phyloP scores from a whole-genome alignment of 106 monocot species.

The Hemerocallis citrina region DNA sequence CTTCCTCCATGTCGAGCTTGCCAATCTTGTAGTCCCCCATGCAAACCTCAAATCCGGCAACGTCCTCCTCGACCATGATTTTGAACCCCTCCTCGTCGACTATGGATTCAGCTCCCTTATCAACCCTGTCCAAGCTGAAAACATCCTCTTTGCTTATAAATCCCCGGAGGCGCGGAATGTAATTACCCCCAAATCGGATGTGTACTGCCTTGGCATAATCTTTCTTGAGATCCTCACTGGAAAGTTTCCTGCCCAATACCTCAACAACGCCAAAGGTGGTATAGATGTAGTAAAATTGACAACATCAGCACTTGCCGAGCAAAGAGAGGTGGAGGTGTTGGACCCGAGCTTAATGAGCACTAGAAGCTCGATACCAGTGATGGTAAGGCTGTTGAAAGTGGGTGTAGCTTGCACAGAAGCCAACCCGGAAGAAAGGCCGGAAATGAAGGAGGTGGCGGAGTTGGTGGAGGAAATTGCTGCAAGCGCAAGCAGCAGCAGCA shows the following conservation, averaged over 20 bases:
- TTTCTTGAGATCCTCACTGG: constrained; percentile 52
- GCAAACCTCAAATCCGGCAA: constrained; percentile 60
- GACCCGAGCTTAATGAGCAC: constrained; percentile 19
- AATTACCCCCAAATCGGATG: constrained; percentile 43
- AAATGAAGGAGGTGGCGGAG: constrained; percentile 26
- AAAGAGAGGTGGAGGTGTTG: constrained; percentile 33
- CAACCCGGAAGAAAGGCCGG: constrained; percentile 33
- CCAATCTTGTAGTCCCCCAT: constrained; percentile 28
- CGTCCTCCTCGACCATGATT: constrained; percentile 32
- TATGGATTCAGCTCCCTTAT: constrained; percentile 22
- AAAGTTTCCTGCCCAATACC: constrained; percentile 18
- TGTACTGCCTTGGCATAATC: constrained; percentile 55
- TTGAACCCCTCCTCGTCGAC: constrained; percentile 24
- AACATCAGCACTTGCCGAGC: constrained; percentile 20
- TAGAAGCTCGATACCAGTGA: not conserved
- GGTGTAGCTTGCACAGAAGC: constrained; percentile 14
- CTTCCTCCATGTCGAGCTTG: constrained; percentile 40
- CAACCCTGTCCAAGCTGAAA: constrained; percentile 18
- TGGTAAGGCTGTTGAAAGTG: constrained; percentile 32
- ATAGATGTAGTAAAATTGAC: constrained; percentile 45
- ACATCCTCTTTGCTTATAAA: constrained; percentile 31
- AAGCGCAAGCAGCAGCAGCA: too few species aligned
- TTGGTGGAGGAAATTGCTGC: constrained; percentile 9
- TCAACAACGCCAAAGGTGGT: constrained; percentile 34
- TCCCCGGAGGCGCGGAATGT: constrained; percentile 27